phyloP scores from a whole-genome alignment of 768 basidiomycete genomes.

The Myochromella boudieri region DNA sequence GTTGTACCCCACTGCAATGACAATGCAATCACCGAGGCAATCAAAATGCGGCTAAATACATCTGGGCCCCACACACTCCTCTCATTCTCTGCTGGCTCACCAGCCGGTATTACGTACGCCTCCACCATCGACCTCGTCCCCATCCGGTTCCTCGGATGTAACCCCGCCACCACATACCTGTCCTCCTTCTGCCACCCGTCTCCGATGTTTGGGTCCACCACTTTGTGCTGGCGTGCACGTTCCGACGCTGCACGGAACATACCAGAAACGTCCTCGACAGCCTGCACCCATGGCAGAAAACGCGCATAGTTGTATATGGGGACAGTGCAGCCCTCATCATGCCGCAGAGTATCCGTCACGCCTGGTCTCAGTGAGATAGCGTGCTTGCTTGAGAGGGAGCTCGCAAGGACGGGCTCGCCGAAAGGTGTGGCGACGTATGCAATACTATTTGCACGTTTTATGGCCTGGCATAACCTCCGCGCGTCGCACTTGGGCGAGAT shows the following conservation, averaged over 20 bases:
- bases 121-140: slow-evolving; percentile 20
- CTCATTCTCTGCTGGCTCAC: not conserved
- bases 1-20: slow-evolving; percentile 30
- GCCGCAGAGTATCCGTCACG: slow-evolving; percentile 11
- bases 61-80: slow-evolving; percentile 17
- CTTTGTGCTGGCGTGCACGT: slow-evolving; percentile 12
- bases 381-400: slow-evolving; percentile 10
- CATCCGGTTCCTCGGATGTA: slow-evolving; percentile 14
- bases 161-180: not conserved
- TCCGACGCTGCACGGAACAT: slow-evolving; percentile 24
- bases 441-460: slow-evolving; percentile 28
- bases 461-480: slow-evolving; percentile 26
- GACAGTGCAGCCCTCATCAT: slow-evolving; percentile 22
- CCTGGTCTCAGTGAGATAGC: slow-evolving; percentile 20
- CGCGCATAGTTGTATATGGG: slow-evolving; percentile 33
- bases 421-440: slow-evolving; percentile 26
- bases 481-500: slow-evolving; percentile 42
- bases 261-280: slow-evolving; percentile 22
- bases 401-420: slow-evolving; percentile 2
- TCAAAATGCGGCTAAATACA: slow-evolving; percentile 21
- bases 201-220: slow-evolving; percentile 17
- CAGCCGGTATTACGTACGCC: slow-evolving; percentile 12
- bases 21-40: slow-evolving; percentile 22
- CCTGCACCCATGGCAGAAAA: slow-evolving; percentile 26
- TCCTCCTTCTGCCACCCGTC: slow-evolving; percentile 21